Conservation (phyloP, 2,329 filamentous ascomycete species). For the Paracorniculantispora psalliotae region DNA sequence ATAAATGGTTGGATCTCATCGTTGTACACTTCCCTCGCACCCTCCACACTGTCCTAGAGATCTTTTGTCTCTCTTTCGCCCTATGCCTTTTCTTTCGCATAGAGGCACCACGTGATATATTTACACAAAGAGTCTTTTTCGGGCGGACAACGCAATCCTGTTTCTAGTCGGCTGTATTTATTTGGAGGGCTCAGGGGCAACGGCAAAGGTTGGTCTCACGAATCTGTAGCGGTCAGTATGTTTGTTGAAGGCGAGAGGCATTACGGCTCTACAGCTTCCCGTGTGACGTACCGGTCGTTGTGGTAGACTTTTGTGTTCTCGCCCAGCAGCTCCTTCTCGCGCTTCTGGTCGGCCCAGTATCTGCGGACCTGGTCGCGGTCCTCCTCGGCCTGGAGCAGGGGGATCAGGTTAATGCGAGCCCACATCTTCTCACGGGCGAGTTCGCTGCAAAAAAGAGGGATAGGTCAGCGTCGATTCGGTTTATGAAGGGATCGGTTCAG, state of each 20-base stretch:
- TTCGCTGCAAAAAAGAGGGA: conserved; percentile 56
- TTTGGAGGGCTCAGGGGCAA: conserved; percentile 62
- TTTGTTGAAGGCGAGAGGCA: neutral
- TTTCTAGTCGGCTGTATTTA: conserved; percentile 31
- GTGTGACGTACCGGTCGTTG: conserved; percentile 66
- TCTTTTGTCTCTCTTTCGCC: neutral
- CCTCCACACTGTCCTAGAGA: neutral
- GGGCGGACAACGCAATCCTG: neutral
- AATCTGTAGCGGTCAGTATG: conserved; percentile 52
- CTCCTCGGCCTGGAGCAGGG: conserved; percentile 90
- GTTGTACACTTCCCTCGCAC: neutral
- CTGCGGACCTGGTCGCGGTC: conserved; percentile 91
- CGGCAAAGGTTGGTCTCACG: conserved; percentile 73
- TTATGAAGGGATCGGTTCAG: neutral
- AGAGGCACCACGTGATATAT: conserved; percentile 13
- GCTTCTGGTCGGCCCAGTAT: conserved; percentile 77
- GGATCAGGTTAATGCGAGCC: conserved; percentile 91
- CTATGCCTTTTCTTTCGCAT: neutral
- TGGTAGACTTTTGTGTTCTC: conserved; percentile 82
- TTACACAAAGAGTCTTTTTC: conserved; percentile 13
- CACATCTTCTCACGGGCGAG: conserved; percentile 97
- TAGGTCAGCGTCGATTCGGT: conserved; percentile 10
- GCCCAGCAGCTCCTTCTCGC: conserved; percentile 87
- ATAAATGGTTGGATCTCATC: conserved; percentile 2
- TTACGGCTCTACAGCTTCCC: neutral